Conservation (phyloP, 306 rosid species). For the Vigna trinervia region DNA sequence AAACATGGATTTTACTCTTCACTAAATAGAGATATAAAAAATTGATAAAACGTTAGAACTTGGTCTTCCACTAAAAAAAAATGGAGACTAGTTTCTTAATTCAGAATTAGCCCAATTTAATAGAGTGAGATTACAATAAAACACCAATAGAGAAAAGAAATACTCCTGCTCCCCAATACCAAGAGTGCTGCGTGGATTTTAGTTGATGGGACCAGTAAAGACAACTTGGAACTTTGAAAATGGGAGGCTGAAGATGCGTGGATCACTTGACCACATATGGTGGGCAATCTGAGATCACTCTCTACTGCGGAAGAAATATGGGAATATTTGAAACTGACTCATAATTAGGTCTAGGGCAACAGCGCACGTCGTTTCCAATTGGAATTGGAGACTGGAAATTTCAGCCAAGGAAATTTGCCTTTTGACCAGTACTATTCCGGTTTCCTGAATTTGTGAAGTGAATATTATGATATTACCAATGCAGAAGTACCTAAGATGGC, state of each 20-base stretch:
- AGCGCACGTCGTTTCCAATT: not conserved
- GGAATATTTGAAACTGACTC: no score
- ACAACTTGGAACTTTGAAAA: no score
- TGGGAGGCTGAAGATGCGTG: not conserved
- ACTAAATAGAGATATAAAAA: slow-evolving; percentile 16
- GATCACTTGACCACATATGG: not conserved
- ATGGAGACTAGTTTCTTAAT: slow-evolving; percentile 17
- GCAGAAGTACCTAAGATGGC: not conserved
- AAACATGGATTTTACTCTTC: slow-evolving; percentile 24
- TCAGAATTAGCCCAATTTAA: not conserved
- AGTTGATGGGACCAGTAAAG: no score
- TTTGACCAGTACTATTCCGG: not conserved
- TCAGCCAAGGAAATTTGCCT: not conserved
- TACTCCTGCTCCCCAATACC: not conserved
- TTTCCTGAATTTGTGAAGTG: not conserved
- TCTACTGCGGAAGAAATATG: not conserved
- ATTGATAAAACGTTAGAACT: not conserved
- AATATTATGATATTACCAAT: no score
- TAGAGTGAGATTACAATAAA: slow-evolving; percentile 16
- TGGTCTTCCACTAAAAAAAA: slow-evolving; percentile 9
- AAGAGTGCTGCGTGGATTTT: not conserved
- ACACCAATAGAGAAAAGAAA: not conserved
- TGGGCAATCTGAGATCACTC: not conserved
- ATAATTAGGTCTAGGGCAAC: no score
- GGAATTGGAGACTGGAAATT: no score